Percentiles rank a stretch among this genome's conserved stretches.
Evolutionary conservation across 2,329 filamentous ascomycete species (phyloP).

Genomic region (Rhynchosporium agropyri): DNA sequence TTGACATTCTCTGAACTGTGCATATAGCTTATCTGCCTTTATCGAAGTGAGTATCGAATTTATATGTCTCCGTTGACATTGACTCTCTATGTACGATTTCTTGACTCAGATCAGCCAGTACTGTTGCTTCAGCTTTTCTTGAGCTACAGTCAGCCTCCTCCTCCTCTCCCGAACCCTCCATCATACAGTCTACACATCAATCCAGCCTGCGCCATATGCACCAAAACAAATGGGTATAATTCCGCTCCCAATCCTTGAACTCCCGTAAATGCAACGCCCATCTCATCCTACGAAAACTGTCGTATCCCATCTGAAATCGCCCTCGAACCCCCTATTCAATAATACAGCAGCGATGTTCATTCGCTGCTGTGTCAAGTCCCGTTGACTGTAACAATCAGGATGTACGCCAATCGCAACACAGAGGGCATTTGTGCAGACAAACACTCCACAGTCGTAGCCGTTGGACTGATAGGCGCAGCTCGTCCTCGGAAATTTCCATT

Average conservation of each 20-base stretch:
- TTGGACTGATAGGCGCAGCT: conserved; percentile 63
- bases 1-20: no score
- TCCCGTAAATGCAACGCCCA: conserved; percentile 21
- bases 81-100: conserved; percentile 8
- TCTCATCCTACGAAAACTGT: conserved; percentile 26
- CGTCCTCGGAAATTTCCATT: conserved; percentile 61
- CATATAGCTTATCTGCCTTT: no score
- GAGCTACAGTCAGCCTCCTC: background rate
- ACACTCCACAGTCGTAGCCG: conserved; percentile 75
- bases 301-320: conserved; percentile 52
- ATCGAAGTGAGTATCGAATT: background rate
- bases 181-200: conserved; percentile 1
- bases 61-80: background rate
- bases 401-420: conserved; percentile 51
- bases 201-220: conserved; percentile 3
- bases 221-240: conserved; percentile 36
- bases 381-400: conserved; percentile 49
- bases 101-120: background rate
- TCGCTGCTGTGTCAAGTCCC: conserved; percentile 62
- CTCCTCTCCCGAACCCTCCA: background rate
- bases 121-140: background rate
- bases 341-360: conserved; percentile 66
- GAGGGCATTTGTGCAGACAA: conserved; percentile 73
- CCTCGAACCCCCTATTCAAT: conserved; percentile 66
- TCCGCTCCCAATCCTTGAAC: conserved; percentile 24